phyloP scores from a whole-genome alignment of 1,139 yeast genomes.

The Nakaseomyces glabratus region DNA sequence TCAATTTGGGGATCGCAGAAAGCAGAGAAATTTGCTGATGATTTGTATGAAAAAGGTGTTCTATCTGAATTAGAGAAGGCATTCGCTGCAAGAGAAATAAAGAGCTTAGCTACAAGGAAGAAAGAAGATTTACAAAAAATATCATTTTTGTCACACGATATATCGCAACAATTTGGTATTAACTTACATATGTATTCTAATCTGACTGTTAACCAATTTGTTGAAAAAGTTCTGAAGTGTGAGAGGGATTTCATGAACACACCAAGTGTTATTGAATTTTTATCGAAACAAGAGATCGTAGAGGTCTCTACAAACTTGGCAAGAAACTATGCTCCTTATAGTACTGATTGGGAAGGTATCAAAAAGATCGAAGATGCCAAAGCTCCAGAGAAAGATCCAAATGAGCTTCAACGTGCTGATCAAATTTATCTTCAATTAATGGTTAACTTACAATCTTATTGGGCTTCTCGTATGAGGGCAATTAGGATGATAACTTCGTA shows the following conservation, averaged over 20 bases:
- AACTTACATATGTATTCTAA: constrained; percentile 55
- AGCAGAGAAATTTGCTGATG: constrained; percentile 47
- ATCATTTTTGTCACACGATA: constrained; percentile 56
- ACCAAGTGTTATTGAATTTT: constrained; percentile 60
- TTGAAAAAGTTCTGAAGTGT: constrained; percentile 52
- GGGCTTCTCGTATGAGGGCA: constrained; percentile 74
- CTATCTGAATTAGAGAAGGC: constrained; percentile 65
- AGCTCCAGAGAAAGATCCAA: constrained; percentile 66
- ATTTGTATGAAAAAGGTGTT: constrained; percentile 58
- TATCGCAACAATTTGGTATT: constrained; percentile 73
- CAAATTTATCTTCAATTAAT: constrained; percentile 64
- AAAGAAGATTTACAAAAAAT: constrained; percentile 43
- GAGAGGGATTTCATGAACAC: constrained; percentile 48
- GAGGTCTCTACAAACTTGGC: constrained; percentile 59
- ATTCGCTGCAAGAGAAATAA: constrained; percentile 73
- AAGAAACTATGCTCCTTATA: constrained; percentile 58
- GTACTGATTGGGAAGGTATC: constrained; percentile 42
- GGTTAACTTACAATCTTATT: constrained; percentile 67
- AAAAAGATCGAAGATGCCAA: constrained; percentile 27
- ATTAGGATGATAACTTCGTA: constrained; percentile 49
- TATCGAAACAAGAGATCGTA: constrained; percentile 57
- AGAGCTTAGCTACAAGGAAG: constrained; percentile 38
- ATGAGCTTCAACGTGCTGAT: constrained; percentile 67
- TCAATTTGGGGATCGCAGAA: constrained; percentile 56
- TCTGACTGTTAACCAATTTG: constrained; percentile 47